phyloP scores from a whole-genome alignment of 495 filamentous ascomycete genomes.

The Neohortaea acidophila region DNA sequence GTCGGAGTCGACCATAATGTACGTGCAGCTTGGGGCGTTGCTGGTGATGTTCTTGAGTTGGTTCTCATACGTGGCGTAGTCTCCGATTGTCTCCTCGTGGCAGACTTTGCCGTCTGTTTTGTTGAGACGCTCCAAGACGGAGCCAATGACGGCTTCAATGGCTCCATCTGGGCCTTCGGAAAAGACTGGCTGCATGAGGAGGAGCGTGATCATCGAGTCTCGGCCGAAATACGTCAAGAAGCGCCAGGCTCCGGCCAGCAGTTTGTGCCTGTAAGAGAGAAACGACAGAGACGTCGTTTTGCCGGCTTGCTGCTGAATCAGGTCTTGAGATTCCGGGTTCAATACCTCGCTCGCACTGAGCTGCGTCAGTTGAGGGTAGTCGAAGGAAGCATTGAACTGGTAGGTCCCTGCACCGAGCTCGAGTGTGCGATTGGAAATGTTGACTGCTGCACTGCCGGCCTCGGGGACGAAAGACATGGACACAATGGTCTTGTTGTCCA shows the following conservation, averaged over 20 bases:
- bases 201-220: conserved; percentile 44
- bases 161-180: conserved; percentile 40
- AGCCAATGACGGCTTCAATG: conserved; percentile 44
- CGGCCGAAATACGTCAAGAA: conserved; percentile 55
- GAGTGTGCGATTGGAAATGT: conserved; percentile 30
- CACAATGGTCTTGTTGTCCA: conserved; percentile 45
- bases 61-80: conserved; percentile 48
- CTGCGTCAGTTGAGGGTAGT: conserved; percentile 46
- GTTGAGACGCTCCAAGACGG: conserved; percentile 46
- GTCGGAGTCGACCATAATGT: conserved; percentile 54
- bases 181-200: conserved; percentile 42
- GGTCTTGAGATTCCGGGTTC: conserved; percentile 29
- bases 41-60: conserved; percentile 36
- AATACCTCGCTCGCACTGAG: conserved; percentile 36
- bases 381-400: conserved; percentile 40
- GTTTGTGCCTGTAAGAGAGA: conserved; percentile 45
- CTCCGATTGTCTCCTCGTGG: conserved; percentile 53
- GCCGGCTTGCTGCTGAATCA: conserved; percentile 32
- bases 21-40: conserved; percentile 41
- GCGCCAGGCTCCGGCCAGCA: conserved; percentile 50
- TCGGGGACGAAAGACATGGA: conserved; percentile 32
- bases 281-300: conserved; percentile 43
- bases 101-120: conserved; percentile 42
- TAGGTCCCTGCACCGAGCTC: conserved; percentile 38
- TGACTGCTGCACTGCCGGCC: conserved; percentile 18